Percentiles rank a stretch among this genome's conserved stretches.
Conservation (phyloP, 2,329 filamentous ascomycete genomes). For the Fusarium fracticaudum region DNA sequence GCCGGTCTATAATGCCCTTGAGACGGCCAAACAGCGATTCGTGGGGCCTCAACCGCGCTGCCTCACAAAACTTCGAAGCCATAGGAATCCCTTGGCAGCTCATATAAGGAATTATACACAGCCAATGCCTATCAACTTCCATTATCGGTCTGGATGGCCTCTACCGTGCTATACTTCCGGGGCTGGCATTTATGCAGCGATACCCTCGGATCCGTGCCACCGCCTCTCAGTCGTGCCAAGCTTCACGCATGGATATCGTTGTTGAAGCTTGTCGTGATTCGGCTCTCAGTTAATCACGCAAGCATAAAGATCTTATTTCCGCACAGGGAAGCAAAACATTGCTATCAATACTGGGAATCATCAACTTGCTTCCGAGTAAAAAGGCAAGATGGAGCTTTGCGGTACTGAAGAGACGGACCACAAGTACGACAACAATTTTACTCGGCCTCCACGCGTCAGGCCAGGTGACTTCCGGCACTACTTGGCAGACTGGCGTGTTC, state of each 20-base stretch:
- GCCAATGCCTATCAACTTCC: neutral
- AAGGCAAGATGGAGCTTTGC: neutral
- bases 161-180: neutral
- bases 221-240: conserved; percentile 27
- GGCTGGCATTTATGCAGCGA: neutral
- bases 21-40: neutral
- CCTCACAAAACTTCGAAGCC: no score
- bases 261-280: neutral
- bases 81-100: no score
- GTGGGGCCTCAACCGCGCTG: neutral
- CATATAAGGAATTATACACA: neutral
- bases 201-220: neutral
- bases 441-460: conserved; percentile 24
- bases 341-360: neutral
- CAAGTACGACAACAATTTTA: conserved; percentile 3
- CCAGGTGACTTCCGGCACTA: conserved; percentile 9
- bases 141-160: neutral
- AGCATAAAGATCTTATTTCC: neutral
- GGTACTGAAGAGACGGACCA: neutral
- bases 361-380: neutral
- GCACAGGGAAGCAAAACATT: neutral
- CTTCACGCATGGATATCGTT: conserved; percentile 11
- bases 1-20: neutral
- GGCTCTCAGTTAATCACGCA: neutral
- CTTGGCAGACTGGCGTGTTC: conserved; percentile 9